These are phyloP conservation scores for Rhizopogon rudus DNA, from an alignment of 768 basidiomycete species.

Conservation along the genomic window DNA sequence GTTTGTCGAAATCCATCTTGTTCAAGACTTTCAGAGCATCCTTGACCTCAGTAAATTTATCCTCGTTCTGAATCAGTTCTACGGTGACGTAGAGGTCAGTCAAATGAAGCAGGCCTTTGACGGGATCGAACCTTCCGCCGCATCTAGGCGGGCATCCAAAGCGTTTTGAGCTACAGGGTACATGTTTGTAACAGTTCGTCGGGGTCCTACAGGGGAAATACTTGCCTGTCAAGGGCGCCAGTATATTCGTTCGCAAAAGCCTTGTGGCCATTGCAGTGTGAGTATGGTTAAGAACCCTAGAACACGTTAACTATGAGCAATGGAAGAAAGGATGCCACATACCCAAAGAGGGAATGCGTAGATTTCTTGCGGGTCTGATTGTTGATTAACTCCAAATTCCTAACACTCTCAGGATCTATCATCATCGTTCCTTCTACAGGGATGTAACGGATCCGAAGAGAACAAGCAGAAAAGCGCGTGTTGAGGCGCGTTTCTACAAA, in stretches of 20 bases:
- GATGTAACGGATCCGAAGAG: constrained; percentile 69
- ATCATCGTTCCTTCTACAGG: constrained; percentile 91
- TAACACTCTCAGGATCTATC: constrained; percentile 86
- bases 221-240: constrained; percentile 76
- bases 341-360: constrained; percentile 79
- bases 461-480: constrained; percentile 61
- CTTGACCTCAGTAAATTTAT: constrained; percentile 61
- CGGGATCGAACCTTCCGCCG: constrained; percentile 61
- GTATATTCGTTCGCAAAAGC: constrained; percentile 70
- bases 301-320: background rate
- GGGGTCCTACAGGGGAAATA: background rate
- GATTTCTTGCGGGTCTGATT: constrained; percentile 69
- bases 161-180: constrained; percentile 31
- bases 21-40: constrained; percentile 67
- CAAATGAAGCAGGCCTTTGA: background rate
- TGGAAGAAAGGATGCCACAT: constrained; percentile 8
- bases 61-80: constrained; percentile 79
- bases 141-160: constrained; percentile 81
- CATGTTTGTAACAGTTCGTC: background rate
- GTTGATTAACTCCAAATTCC: constrained; percentile 83
- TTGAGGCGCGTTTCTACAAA: constrained; percentile 69
- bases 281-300: constrained; percentile 71
- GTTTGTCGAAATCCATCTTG: constrained; percentile 84
- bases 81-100: constrained; percentile 7
- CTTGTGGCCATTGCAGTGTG: constrained; percentile 89